Base-by-base conservation (phyloP, 2,329 filamentous ascomycete species). In the Trichophyton verrucosum region DNA sequence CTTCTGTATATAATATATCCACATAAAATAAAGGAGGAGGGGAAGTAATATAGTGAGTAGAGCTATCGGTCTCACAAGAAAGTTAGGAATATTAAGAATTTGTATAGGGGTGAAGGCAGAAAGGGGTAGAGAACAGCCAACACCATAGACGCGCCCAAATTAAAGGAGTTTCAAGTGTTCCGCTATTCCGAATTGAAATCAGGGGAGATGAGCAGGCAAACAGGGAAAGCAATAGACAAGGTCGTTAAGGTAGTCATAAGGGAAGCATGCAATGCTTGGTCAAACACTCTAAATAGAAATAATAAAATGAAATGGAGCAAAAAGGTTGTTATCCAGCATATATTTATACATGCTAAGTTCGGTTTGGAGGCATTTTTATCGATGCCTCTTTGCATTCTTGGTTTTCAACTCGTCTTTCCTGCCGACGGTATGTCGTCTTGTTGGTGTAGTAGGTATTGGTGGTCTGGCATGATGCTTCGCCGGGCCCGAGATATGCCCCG, bases 401-500 rank as follows among this genome's bases (percentile, higher is more conserved):
- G 15, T 40, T 57, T 62, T 64, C 17, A 61, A 46, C 2, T 68
- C 64, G 70, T 74, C 64, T 68, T 72, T 44, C 64, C 65, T 55
- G 67, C 70, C 20, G 3, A 38, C n/a, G 8, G 57, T 38, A 61
- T 64, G 68, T 24, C 68, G 69, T 38, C 33, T 38, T 55, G 70
- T 70, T 60, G 74, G 53, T 3, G 71, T 65, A 40, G 70, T 69
- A 13, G 72, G 64, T 24, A 74, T 61, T 2, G 69, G 64, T 8
- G 69, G 60, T 1, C 67, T 65, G 8, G 66, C 63, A 30, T 68
- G 68, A 22, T 68, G 68, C 1, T 69, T 65, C 38, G 70, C 69
- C 8, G 71, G 71, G 40, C 69, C 71, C 6, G 68, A 67, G 64
- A 73, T 75, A 40, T 67, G 66, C 59, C 71, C 33, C 9, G 33